Conservation (phyloP, 2,329 filamentous ascomycete genomes). For the Colletotrichum agaves region DNA sequence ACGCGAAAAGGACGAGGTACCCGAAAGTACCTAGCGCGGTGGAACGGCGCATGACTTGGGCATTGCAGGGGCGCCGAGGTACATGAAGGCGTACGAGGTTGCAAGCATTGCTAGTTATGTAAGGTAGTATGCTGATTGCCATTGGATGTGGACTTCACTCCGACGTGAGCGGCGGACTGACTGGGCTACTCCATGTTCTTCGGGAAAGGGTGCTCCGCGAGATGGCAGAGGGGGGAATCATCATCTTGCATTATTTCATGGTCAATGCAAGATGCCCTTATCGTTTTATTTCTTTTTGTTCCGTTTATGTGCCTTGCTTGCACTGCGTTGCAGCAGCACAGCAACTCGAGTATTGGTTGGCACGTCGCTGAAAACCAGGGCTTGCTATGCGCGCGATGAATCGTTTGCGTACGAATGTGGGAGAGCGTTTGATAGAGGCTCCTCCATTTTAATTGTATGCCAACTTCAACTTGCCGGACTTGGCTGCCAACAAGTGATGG, state of each 20-base stretch:
- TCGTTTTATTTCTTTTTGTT: too few species aligned
- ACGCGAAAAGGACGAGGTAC: conserved; percentile 5
- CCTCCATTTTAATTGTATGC: too few species aligned
- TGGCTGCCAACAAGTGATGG: not conserved
- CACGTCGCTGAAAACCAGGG: too few species aligned
- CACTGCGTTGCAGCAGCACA: too few species aligned
- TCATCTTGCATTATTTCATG: too few species aligned
- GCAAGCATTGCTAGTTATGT: conserved; percentile 5
- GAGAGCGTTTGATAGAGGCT: too few species aligned
- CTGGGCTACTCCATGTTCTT: not conserved
- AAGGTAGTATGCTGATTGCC: not conserved
- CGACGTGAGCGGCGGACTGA: not conserved
- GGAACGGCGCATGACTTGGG: conserved; percentile 7
- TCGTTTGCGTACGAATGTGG: too few species aligned
- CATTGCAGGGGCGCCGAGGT: not conserved
- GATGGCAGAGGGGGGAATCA: not conserved
- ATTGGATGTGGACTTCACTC: conserved; percentile 20
- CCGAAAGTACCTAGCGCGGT: conserved; percentile 18
- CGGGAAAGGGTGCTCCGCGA: not conserved
- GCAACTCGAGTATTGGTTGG: too few species aligned
- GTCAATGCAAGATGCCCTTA: too few species aligned
- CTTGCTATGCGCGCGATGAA: too few species aligned
- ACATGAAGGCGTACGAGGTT: not conserved
- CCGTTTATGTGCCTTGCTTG: too few species aligned
- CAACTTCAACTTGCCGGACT: too few species aligned